Base-by-base conservation (phyloP, 163 green algal species). In the Scenedesmus sp. region DNA sequence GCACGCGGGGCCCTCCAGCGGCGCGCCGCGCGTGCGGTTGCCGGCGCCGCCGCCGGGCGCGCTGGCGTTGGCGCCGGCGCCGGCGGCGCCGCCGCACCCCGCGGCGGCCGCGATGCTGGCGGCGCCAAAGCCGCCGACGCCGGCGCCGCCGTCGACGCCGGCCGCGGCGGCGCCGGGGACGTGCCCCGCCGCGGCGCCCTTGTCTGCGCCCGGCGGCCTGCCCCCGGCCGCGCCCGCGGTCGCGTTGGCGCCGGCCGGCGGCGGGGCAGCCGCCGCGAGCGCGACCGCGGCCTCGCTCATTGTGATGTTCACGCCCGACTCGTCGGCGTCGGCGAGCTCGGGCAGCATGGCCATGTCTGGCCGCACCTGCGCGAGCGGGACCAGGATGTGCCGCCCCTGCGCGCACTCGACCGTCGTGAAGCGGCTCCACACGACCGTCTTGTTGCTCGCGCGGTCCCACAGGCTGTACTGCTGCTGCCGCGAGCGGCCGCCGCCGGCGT, bases 281-380 rank as follows among this genome's bases (percentile, higher is more conserved):
- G 74, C 74, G 18, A 81, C 20, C 44, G 63, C 63, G 26, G 63
- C 63, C 33, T 57, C 34, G 10, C 62, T 81, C 63, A 81, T 75
- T 14, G 26, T 22, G 2, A 81, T 51, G 22, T 74, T 56, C 7
- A 81, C 74, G 22, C 63, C 74, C 11, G 47, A 22, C 6, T 60
- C 63, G 10, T 44, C 34, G 33, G 63, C 13, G n/a, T 81, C 62
- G 2, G 75, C 11, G 1, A 81, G 63, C 50, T 81, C 74, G 2
- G 74, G 54, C 36, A 75, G 18, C 74, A 81, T 81, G 24, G 28
- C 50, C 74, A 74, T 74, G 9, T 75, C 63, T 7, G 47, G 22
- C 24, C 17, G 44, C 63, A 81, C 34, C 50, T 81, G 74, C 6
- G 50, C 50, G 39, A 81, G 50, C 22, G 74, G 63, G 28, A 74